Conservation (phyloP, 2,329 filamentous ascomycete species). For the Colletotrichum lini region DNA sequence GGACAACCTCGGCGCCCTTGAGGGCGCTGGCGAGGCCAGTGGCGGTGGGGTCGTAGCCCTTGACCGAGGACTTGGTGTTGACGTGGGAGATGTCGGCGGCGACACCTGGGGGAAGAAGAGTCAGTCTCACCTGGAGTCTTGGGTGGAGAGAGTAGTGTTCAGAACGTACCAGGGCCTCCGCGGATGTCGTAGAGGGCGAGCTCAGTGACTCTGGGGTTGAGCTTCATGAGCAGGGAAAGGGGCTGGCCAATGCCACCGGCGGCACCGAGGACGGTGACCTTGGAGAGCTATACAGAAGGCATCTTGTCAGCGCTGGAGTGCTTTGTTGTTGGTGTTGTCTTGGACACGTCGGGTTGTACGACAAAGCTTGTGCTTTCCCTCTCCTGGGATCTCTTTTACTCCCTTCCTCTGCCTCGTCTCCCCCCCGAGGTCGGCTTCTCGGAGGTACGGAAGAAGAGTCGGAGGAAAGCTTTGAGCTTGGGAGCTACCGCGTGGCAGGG, state of each 20-base stretch:
- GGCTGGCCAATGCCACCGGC: conserved; percentile 99
- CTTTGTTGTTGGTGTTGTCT: neutral
- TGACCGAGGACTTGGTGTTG: conserved; percentile 98
- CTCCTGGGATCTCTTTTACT: neutral
- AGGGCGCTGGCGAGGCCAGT: conserved; percentile 84
- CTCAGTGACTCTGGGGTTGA: conserved; percentile 94
- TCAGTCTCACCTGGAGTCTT: conserved; percentile 40
- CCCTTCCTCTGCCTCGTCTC: neutral
- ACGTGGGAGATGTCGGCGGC: conserved; percentile 98
- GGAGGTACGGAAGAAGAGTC: conserved; percentile 25
- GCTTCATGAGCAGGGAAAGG: conserved; percentile 97
- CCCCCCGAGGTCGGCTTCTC: conserved; percentile 39
- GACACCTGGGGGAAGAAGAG: conserved; percentile 76
- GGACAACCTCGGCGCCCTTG: conserved; percentile 91
- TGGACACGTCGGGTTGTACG: neutral
- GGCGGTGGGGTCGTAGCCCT: conserved; percentile 85
- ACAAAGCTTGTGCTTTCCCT: conserved; percentile 20
- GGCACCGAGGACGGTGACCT: conserved; percentile 97
- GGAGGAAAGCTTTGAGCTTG: conserved; percentile 30
- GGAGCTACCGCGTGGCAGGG: conserved; percentile 5
- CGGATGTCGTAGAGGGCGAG: conserved; percentile 99
- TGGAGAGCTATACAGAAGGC: conserved; percentile 79
- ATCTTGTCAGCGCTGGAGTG: conserved; percentile 43
- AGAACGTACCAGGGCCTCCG: conserved; percentile 84
- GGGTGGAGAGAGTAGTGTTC: neutral